Evolutionary conservation across 352 stramenopile genomes (phyloP), one percentile per base, ranked within the genome.

Genomic region (Globisporangium echinulatum): DNA sequence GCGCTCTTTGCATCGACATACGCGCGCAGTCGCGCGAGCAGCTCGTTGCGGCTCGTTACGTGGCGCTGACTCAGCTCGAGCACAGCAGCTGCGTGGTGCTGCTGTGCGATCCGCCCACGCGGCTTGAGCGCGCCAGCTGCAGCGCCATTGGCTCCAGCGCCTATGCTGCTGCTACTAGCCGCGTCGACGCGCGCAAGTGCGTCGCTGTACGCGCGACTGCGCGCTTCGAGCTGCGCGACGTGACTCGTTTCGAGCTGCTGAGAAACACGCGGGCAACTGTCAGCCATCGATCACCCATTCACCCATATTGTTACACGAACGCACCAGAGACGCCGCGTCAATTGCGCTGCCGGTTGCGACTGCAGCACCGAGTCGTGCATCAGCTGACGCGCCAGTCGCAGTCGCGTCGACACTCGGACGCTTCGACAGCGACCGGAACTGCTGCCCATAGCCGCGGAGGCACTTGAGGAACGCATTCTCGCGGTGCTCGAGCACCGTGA

Each of bases 401-500:
- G 52, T 39, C 52, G 40, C 14, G 36, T 33, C 43, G 44, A n/a
- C 39, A 17, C 38, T 49, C 52, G 2, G 13, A 11, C 51, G 19
- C 36, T 13, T 59, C 42, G 53, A 5, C 54, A 44, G 15, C 56
- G 54, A 13, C 40, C 7, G 7, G 13, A 60, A 73, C 37, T 69
- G 57, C 17, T 55, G 14, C 0, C 59, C 60, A 8, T 74, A 84
- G 0, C 77, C 79, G 9, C 75, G 59, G 14, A 91, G 63, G 56
- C 82, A 91, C 50, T 74, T 69, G 48, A 88, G 58, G 52, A 91
- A 91, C n/a, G 77, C 79, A 25, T 81, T 69, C n/a, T 89, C 79
- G 42, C 74, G 59, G 33, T 73, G 49, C 19, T 65, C 70, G 3
- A 91, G 63, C 0, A 60, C 63, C 19, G 62, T 66, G 37, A 91